phyloP scores from a whole-genome alignment of 2,329 filamentous ascomycete species.

The Raffaelea deltoideospora region DNA sequence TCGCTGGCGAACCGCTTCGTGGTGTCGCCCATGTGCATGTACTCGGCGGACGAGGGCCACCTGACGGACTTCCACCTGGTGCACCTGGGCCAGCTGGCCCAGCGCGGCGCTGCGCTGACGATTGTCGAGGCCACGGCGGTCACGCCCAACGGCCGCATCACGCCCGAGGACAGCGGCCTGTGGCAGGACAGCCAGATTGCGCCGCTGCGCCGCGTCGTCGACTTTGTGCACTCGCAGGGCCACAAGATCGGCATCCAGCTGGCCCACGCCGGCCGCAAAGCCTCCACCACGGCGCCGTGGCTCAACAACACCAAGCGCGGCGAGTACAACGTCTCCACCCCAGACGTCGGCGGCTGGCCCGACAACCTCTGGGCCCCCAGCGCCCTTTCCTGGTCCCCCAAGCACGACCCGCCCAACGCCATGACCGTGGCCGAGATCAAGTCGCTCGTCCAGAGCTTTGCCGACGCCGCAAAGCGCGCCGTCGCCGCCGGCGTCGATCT shows the following conservation, averaged over 20 bases:
- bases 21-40: slow-evolving; percentile 48
- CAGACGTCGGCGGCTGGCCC: slow-evolving; percentile 40
- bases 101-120: slow-evolving; percentile 58
- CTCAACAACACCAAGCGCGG: slow-evolving; percentile 29
- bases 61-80: slow-evolving; percentile 69
- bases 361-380: slow-evolving; percentile 36
- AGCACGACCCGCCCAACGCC: slow-evolving; percentile 46
- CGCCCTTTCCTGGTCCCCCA: slow-evolving; percentile 42
- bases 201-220: slow-evolving; percentile 52
- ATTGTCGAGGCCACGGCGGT: slow-evolving; percentile 71
- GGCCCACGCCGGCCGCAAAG: slow-evolving; percentile 63
- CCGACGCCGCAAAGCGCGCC: slow-evolving; percentile 40
- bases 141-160: slow-evolving; percentile 63
- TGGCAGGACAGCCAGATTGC: slow-evolving; percentile 77
- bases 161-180: slow-evolving; percentile 62
- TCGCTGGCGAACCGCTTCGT: slow-evolving; percentile 41
- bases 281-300: slow-evolving; percentile 48
- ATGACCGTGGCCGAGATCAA: slow-evolving; percentile 57
- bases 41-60: slow-evolving; percentile 46
- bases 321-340: slow-evolving; percentile 35
- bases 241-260: slow-evolving; percentile 70
- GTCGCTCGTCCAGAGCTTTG: slow-evolving; percentile 46
- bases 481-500: slow-evolving; percentile 59
- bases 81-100: slow-evolving; percentile 65
- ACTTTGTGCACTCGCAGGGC: slow-evolving; percentile 67